Percentiles rank a stretch among this genome's conserved stretches.
Conservation (phyloP, 768 basidiomycete species). For the Pluteus cervinus region DNA sequence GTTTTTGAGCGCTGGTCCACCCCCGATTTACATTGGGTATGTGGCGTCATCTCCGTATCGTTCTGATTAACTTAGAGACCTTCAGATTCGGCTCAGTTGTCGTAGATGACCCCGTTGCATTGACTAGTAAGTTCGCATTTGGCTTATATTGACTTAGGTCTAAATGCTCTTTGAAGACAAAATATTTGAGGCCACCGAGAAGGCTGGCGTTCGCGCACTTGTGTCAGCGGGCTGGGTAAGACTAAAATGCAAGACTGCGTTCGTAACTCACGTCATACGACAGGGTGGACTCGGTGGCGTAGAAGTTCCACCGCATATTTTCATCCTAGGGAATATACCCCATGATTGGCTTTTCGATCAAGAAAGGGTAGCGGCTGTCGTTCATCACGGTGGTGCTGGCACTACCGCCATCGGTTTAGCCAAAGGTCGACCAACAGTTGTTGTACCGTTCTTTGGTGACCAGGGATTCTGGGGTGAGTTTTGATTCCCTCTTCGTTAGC, state of each 20-base stretch:
- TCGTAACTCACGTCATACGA: too few species aligned
- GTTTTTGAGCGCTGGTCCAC: constrained; percentile 41
- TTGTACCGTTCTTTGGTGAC: constrained; percentile 70
- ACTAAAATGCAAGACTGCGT: too few species aligned
- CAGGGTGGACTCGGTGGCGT: constrained; percentile 45
- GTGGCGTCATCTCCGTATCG: constrained; percentile 1
- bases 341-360: constrained; percentile 67
- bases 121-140: constrained; percentile 48
- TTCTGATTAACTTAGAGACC: background rate
- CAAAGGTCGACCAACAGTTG: constrained; percentile 60
- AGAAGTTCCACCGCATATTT: constrained; percentile 45
- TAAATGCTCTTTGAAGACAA: too few species aligned
- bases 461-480: constrained; percentile 70
- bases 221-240: constrained; percentile 69
- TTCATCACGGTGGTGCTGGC: constrained; percentile 69
- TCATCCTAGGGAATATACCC: constrained; percentile 56
- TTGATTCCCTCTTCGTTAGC: too few species aligned
- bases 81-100: constrained; percentile 56
- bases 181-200: too few species aligned
- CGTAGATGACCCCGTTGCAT: constrained; percentile 44
- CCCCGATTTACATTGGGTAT: constrained; percentile 58
- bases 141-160: too few species aligned
- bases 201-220: constrained; percentile 68
- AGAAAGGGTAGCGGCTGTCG: constrained; percentile 52
- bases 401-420: constrained; percentile 64